Percentiles rank a stretch among this genome's conserved stretches.
Conservation (phyloP, 768 basidiomycete genomes). For the Lactifluus hygrophoroides region DNA sequence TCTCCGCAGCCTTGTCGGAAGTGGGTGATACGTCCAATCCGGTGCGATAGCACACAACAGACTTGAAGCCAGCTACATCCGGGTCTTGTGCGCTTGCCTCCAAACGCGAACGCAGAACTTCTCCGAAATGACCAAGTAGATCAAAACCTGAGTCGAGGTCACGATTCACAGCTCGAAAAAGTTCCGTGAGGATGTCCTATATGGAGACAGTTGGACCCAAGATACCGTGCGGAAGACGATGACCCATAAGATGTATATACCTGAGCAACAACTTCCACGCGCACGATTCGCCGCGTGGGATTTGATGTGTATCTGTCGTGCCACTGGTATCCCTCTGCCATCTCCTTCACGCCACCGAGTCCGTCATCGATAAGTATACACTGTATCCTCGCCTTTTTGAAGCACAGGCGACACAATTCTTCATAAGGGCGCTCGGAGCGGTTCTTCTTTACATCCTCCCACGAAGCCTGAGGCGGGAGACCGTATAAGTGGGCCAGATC, state of each 20-base stretch:
- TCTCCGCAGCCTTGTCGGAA: constrained; percentile 20
- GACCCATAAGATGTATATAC: constrained; percentile 28
- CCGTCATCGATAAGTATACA: constrained; percentile 71
- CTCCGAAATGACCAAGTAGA: constrained; percentile 12
- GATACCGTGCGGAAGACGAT: too few species aligned
- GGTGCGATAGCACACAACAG: constrained; percentile 68
- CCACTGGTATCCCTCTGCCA: constrained; percentile 47
- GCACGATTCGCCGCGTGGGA: constrained; percentile 51
- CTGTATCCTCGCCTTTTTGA: constrained; percentile 51
- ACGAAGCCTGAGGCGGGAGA: constrained; percentile 33
- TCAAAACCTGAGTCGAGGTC: neutral
- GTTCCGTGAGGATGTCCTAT: constrained; percentile 24
- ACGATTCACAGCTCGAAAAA: constrained; percentile 15
- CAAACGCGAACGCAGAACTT: constrained; percentile 37
- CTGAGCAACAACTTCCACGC: constrained; percentile 68
- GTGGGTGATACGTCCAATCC: constrained; percentile 47
- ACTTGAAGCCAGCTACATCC: constrained; percentile 63
- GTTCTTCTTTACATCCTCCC: constrained; percentile 50
- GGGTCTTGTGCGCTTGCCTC: constrained; percentile 32
- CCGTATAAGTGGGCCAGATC: constrained; percentile 48
- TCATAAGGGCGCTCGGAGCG: constrained; percentile 41
- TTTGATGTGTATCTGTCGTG: constrained; percentile 51
- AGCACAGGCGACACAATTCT: constrained; percentile 47
- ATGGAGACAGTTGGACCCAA: neutral
- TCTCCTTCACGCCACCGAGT: constrained; percentile 38